A percentile compares a stretch with the other conserved stretches of the same genome.
These are phyloP conservation scores for Coprinopsis strossmayeri DNA, from an alignment of 768 basidiomycete species.

Conservation along the genomic window DNA sequence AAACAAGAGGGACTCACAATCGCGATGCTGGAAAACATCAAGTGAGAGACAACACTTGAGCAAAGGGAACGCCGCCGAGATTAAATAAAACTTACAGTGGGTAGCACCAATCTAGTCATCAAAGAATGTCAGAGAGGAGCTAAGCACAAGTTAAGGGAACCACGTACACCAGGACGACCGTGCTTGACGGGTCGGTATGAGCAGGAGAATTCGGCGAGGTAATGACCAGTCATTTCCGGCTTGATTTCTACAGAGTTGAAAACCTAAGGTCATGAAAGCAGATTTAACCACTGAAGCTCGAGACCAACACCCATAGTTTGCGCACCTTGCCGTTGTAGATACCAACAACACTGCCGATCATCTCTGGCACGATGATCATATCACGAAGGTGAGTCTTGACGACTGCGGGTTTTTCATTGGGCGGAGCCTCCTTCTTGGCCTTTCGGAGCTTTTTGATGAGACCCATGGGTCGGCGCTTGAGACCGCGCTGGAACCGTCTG, in stretches of 20 bases:
- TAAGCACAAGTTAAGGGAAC: neutral
- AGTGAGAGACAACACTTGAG: neutral
- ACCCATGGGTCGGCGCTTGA: conserved; percentile 97
- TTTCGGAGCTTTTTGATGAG: conserved; percentile 99
- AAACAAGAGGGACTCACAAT: conserved; percentile 43
- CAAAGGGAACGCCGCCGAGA: neutral
- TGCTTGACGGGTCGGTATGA: conserved; percentile 99
- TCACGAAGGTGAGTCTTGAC: conserved; percentile 99
- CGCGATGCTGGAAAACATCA: conserved; percentile 52
- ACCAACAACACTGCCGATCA: conserved; percentile 97
- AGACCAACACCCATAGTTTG: conserved; percentile 37
- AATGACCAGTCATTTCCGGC: conserved; percentile 99
- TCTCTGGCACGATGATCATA: conserved; percentile 99
- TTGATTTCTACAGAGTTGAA: conserved; percentile 99
- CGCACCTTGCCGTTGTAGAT: conserved; percentile 99
- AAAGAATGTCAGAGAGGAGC: neutral
- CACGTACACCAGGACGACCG: conserved; percentile 95
- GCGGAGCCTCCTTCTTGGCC: conserved; percentile 98
- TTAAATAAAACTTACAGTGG: conserved; percentile 53
- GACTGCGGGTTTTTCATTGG: conserved; percentile 97
- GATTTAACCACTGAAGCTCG: neutral
- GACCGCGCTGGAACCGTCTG: conserved; percentile 96
- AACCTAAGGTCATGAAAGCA: no score
- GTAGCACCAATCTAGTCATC: conserved; percentile 73
- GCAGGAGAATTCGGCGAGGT: conserved; percentile 95